Evolutionary conservation across 2,329 filamentous ascomycete genomes (phyloP), one percentile per base, ranked within the genome.

Genomic region (Arthrobotrys musiformis): DNA sequence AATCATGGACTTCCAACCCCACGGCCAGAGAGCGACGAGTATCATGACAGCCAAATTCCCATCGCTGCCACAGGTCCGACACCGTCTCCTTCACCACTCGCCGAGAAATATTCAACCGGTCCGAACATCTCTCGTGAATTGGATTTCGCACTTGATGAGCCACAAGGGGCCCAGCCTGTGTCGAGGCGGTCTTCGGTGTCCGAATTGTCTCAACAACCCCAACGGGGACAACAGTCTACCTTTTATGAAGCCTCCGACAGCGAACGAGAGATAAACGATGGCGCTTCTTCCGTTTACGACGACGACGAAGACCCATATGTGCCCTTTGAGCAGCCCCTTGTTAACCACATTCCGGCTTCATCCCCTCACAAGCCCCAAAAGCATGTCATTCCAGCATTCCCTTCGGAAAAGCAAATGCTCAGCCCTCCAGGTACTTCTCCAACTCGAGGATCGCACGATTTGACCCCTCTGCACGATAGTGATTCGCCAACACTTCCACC

Each of bases 401-500:
- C 56, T 24, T 48, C 64, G 22, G 35, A 76, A 37, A 70, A 60
- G 15, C 64, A 63, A 22, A 15, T n/a, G 13, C 19, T 40, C 2
- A 44, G 8, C 8, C 17, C 22, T 17, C 26, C 35, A 9, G 11
- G 40, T 9, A 4, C 17, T 26, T 60, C 69, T 9, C 30, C 72
- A n/a, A n/a, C 52, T 8, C 19, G 30, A 22, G 7, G 40, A 35
- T 42, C 58, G 1, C 46, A 70, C 2, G 58, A 61, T 26, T 17
- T 33, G 7, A 66, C 58, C 17, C 50, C 72, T 24, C 30, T 76
- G 30, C 72, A 76, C 24, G 78, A 80, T 19, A 82, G 83, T 3
- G 93, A 97, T 81, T 97, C 93, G 0, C 93, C 94, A 0, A 96
- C 93, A 0, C 85, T 97, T 4, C 91, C 91, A 1, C 90, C 92